Evolutionary conservation across 2,329 filamentous ascomycete species (phyloP), one percentile per base, ranked within the genome.

Genomic region (Ceratocystis eucalypticola): DNA sequence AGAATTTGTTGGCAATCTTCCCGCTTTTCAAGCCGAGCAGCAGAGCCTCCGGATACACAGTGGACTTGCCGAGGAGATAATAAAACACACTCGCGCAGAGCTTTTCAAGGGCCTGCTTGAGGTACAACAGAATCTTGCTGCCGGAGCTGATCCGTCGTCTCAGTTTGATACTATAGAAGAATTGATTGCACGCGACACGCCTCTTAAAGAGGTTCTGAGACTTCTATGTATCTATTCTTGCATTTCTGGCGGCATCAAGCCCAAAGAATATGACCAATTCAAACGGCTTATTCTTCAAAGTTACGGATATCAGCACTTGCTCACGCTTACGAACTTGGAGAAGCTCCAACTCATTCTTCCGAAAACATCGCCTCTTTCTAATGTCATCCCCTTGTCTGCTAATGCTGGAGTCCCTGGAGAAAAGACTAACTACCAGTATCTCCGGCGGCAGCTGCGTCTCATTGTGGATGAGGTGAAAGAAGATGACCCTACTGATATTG

Each of bases 401-500:
- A 75, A 70, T 53, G 77, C 80, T 0, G 80, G 80, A 10, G 78
- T 78, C 10, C 76, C 80, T 20, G 87, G 87, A 17, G 84, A 82
- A 25, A 91, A 91, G 74, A 96, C 92, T 10, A 96, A 97, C 74
- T 99, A 96, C 76, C 87, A 85, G 3, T 89, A 90, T 70, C 79
- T 97, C 4, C 88, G 95, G 65, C 96, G 94, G 74, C 86, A 87
- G 68, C 83, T 99, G 15, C 85, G 88, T 37, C 82, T 99, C 17
- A 96, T 96, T 73, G 88, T 96, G 66, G 94, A 99, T 74, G 94
- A 97, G 74, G 93, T 99, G 48, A 92, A 96, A 73, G 94, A 99
- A 75, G 87, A 94, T 68, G 88, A 95, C 61, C 94, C 94, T 2
- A 89, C 94, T 72, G 94, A 99, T 71, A 87, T 97, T 69, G 88